Conservation (phyloP, 495 filamentous ascomycete species). For the Bacidia gigantensis region DNA sequence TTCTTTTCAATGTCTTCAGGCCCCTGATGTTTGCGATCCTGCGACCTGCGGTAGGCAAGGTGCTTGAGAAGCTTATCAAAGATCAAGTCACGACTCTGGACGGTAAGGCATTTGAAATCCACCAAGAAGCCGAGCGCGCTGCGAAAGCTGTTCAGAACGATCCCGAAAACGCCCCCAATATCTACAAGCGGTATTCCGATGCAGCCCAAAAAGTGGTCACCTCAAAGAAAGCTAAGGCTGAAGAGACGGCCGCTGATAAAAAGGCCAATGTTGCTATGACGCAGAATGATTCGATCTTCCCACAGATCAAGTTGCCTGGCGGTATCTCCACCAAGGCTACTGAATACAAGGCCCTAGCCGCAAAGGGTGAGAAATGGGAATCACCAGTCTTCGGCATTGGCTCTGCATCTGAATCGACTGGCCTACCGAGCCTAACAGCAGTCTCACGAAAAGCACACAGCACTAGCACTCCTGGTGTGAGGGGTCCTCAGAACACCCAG, state of each 20-base stretch:
- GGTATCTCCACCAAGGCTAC: slow-evolving; percentile 91
- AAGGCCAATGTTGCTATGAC: slow-evolving; percentile 74
- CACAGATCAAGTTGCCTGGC: slow-evolving; percentile 71
- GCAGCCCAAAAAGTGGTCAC: slow-evolving; percentile 63
- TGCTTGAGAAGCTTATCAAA: slow-evolving; percentile 74
- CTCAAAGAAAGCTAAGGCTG: slow-evolving; percentile 57
- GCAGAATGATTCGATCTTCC: slow-evolving; percentile 81
- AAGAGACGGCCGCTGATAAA: slow-evolving; percentile 49
- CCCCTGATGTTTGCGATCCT: slow-evolving; percentile 73
- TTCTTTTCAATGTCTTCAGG: slow-evolving; percentile 78
- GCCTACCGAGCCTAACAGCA: slow-evolving; percentile 49
- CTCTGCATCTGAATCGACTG: slow-evolving; percentile 51
- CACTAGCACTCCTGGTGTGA: slow-evolving; percentile 26
- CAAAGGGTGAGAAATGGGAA: slow-evolving; percentile 87
- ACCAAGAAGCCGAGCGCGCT: slow-evolving; percentile 68
- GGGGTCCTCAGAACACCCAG: slow-evolving; percentile 25
- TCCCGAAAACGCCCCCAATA: slow-evolving; percentile 66
- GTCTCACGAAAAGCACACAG: slow-evolving; percentile 55
- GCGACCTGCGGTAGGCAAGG: slow-evolving; percentile 71
- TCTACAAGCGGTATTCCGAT: slow-evolving; percentile 70
- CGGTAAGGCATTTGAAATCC: slow-evolving; percentile 54
- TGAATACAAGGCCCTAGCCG: slow-evolving; percentile 78
- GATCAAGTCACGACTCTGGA: slow-evolving; percentile 63
- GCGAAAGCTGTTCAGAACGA: slow-evolving; percentile 50
- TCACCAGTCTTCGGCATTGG: slow-evolving; percentile 89